Base-by-base conservation (phyloP, 208 protist genomes). In the Wallacemonas sp. region DNA sequence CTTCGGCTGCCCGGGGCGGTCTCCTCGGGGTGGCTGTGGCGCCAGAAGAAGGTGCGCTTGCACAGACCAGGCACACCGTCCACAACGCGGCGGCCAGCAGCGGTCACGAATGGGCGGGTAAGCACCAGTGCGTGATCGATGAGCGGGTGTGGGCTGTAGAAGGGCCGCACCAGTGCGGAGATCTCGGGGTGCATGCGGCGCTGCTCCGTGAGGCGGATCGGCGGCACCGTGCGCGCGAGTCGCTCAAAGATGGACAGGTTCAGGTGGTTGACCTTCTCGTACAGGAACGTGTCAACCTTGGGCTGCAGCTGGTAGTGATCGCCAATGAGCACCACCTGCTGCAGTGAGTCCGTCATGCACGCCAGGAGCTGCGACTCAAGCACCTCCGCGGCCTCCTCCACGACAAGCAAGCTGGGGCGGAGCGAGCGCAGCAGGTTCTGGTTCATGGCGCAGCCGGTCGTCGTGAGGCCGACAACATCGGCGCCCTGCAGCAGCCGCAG, bases 381-480 rank as follows among this genome's bases (percentile, higher is more conserved):
- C 33, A 98, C 90, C 68, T 98, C 96, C 2, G 91, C 94, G 8
- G 95, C 94, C 72, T 98, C 95, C 72, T 98, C 95, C 26, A 98
- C 88, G 17, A 98, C 74, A 30, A 98, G 65, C 41, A 98, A 88
- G 44, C 81, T 92, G 30, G 93, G 82, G 1, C 78, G 72, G 8
- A 97, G 74, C 0, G 81, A 88, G 29, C 86, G 79, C 32, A 98
- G 60, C n/a, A 98, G 62, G 46, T 88, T 89, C 52, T 91, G 83
- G 70, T 97, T 89, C 72, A 92, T 95, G 4, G 95, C 92, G 36
- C 90, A 96, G 23, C 93, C 94, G 1, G 94, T 97, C 27, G 95
- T 98, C 21, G 96, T 98, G 17, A 95, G 72, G 46, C 93, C 96
- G 49, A 98, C 83, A n/a, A 98, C 84, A 65, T 96, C 86, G 5